phyloP scores from a whole-genome alignment of 2,329 filamentous ascomycete genomes.

The Xylaria multiplex region DNA sequence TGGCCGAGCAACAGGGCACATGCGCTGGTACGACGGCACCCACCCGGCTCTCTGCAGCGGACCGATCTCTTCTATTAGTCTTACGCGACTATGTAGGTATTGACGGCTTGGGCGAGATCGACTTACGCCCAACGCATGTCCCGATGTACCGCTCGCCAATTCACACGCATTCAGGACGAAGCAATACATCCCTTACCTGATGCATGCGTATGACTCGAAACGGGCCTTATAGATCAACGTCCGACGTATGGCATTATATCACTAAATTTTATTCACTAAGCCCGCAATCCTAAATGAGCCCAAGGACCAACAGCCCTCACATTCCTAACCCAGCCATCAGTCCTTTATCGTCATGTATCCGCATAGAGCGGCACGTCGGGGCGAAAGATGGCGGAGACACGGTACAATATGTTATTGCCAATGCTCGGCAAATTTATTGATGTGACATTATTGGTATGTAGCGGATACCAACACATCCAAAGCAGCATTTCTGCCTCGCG shows the following conservation, averaged over 20 bases:
- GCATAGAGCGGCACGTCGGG: constrained; percentile 34
- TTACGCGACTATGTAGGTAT: constrained; percentile 11
- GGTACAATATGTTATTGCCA: constrained; percentile 26
- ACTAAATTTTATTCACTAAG: constrained; percentile 4
- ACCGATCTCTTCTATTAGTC: constrained; percentile 11
- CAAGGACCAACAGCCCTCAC: constrained; percentile 5
- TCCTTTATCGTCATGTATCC: constrained; percentile 14
- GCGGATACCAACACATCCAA: constrained; percentile 16
- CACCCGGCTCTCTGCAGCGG: constrained; percentile 16
- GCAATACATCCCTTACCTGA: not conserved
- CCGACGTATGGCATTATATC: constrained; percentile 5
- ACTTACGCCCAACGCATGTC: constrained; percentile 14
- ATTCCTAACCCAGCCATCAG: not conserved
- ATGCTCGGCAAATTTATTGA: constrained; percentile 34
- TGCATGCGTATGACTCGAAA: constrained; percentile 17
- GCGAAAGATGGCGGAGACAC: constrained; percentile 34
- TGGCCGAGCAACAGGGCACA: constrained; percentile 18
- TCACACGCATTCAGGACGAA: constrained; percentile 8
- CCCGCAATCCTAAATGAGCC: constrained; percentile 8
- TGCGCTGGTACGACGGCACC: constrained; percentile 16
- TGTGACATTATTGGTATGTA: constrained; percentile 31
- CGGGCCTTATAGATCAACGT: constrained; percentile 8
- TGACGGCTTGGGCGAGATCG: constrained; percentile 16
- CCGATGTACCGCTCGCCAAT: constrained; percentile 7
- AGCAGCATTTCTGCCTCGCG: constrained; percentile 4